Conservation (phyloP, 768 basidiomycete genomes). For the Erythrobasidium yunnanense region DNA sequence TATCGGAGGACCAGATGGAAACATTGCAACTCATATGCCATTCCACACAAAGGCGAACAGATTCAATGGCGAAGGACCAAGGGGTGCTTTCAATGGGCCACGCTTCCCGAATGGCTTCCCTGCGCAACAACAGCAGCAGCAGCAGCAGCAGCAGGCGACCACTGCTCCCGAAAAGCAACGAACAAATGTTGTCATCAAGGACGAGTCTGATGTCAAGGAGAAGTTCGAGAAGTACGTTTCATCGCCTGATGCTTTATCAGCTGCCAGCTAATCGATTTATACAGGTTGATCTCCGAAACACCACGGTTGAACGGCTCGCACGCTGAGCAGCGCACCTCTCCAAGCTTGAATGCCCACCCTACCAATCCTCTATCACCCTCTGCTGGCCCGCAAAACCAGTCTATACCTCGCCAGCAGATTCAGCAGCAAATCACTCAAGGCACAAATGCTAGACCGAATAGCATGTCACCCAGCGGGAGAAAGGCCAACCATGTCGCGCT, state of each 20-base stretch:
- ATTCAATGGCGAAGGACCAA: neutral
- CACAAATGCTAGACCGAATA: too few species aligned
- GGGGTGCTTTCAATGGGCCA: neutral
- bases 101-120: neutral
- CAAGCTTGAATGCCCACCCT: too few species aligned
- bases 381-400: too few species aligned
- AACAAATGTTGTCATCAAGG: too few species aligned
- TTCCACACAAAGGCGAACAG: neutral
- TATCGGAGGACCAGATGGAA: slow-evolving; percentile 5
- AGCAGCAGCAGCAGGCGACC: slow-evolving; percentile 2
- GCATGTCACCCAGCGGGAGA: too few species aligned
- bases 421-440: too few species aligned
- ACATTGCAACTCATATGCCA: neutral
- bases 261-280: neutral
- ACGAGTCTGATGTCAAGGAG: slow-evolving; percentile 5
- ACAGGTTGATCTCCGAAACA: slow-evolving; percentile 22
- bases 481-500: neutral
- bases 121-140: slow-evolving; percentile 22
- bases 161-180: neutral
- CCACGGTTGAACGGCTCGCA: neutral
- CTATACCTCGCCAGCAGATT: too few species aligned
- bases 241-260: neutral
- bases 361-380: too few species aligned
- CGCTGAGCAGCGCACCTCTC: neutral
- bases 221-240: slow-evolving; percentile 17